A percentile compares a stretch with the other conserved stretches of the same genome.
Evolutionary conservation across 78 protist genomes (phyloP).

Genomic region (Bodo saltans): DNA sequence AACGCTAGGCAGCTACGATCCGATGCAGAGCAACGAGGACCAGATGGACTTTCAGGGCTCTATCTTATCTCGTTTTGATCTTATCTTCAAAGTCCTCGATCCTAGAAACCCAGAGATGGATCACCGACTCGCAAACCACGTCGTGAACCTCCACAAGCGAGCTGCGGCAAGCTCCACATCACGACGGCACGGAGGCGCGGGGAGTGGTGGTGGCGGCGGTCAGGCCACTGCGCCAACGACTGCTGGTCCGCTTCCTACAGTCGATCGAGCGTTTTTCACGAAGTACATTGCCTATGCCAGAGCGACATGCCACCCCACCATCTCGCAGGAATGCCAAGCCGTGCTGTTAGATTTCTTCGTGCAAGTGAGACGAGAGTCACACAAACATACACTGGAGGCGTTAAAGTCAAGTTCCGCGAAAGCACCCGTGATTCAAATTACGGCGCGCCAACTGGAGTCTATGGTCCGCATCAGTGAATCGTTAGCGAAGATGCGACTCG

Average conservation of each 20-base stretch:
- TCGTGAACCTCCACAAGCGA: slow-evolving; percentile 31
- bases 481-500: slow-evolving; percentile 17
- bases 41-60: slow-evolving; percentile 90
- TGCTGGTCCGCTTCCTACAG: not conserved
- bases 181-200: too few relatives aligned
- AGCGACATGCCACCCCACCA: slow-evolving; percentile 62
- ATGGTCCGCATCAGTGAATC: slow-evolving; percentile 70
- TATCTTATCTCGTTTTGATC: slow-evolving; percentile 98
- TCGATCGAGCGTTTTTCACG: slow-evolving; percentile 22
- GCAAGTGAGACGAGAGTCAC: not conserved
- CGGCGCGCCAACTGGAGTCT: slow-evolving; percentile 81
- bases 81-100: slow-evolving; percentile 94
- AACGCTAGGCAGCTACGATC: slow-evolving; percentile 90
- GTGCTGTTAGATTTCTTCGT: slow-evolving; percentile 56
- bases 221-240: too few relatives aligned
- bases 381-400: not conserved
- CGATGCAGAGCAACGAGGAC: slow-evolving; percentile 65
- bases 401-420: not conserved
- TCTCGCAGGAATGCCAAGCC: slow-evolving; percentile 68
- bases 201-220: too few relatives aligned
- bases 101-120: slow-evolving; percentile 65
- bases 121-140: slow-evolving; percentile 51
- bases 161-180: not conserved
- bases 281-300: slow-evolving; percentile 70
- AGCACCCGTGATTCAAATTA: slow-evolving; percentile 64